Conservation (phyloP, 768 basidiomycete species). For the Leccinum ochraceum region DNA sequence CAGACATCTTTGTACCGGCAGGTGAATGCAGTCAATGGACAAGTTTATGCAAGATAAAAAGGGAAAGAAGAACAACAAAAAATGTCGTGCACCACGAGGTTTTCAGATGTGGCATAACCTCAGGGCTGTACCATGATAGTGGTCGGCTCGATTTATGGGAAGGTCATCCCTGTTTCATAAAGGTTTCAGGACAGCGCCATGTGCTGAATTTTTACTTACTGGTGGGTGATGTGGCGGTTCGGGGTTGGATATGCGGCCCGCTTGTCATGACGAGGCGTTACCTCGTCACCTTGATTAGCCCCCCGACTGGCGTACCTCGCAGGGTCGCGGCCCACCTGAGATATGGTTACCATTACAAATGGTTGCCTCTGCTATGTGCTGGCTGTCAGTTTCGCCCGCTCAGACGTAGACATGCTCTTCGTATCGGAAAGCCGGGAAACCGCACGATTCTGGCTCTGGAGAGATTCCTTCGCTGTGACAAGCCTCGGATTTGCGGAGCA, state of each 20-base stretch:
- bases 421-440: not conserved
- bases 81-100: not conserved
- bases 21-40: not conserved
- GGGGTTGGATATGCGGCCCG: not conserved
- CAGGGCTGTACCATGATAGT: not conserved
- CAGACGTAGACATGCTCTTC: not conserved
- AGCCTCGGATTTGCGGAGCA: too few species aligned
- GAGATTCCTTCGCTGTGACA: not conserved
- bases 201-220: not conserved
- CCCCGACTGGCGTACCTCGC: not conserved
- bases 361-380: not conserved
- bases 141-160: not conserved
- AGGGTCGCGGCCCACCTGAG: not conserved
- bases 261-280: not conserved
- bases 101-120: not conserved
- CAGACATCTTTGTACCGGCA: slow-evolving; percentile 1
- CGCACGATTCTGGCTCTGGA: not conserved
- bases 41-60: not conserved
- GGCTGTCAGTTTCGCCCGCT: not conserved
- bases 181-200: slow-evolving; percentile 6
- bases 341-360: not conserved
- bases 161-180: slow-evolving; percentile 6
- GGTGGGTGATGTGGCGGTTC: not conserved
- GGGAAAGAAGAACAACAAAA: not conserved
- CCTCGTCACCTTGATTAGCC: not conserved